These are phyloP conservation scores for Breviolum minutum DNA, from an alignment of 73 alveolate species.

Conservation along the genomic window DNA sequence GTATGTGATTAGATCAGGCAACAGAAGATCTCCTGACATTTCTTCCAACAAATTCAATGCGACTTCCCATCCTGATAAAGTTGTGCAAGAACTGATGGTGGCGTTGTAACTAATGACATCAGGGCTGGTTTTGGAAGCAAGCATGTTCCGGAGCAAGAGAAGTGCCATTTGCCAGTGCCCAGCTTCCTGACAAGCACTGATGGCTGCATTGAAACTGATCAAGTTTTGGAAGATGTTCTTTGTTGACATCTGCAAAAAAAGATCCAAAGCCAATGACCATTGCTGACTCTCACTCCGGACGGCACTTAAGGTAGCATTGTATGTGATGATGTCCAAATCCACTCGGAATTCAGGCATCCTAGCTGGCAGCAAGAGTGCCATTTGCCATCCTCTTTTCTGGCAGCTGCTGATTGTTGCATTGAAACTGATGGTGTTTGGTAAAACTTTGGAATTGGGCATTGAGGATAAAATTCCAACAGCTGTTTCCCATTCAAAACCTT, in stretches of 20 bases:
- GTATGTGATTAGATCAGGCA: conserved; percentile 28
- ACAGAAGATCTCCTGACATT: not conserved
- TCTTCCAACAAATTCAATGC: not conserved
- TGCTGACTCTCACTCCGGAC: not conserved
- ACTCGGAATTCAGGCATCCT: not conserved
- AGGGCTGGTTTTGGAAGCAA: not conserved
- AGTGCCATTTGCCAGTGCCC: conserved; percentile 8
- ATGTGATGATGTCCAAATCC: not conserved
- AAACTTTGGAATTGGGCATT: not conserved
- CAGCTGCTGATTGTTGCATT: conserved; percentile 40
- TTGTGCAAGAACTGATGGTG: conserved; percentile 37
- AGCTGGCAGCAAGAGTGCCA: not conserved
- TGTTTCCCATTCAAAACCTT: not conserved
- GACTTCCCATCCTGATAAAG: conserved; percentile 6
- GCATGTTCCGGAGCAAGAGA: not conserved
- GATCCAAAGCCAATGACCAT: conserved; percentile 15
- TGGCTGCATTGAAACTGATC: conserved; percentile 37
- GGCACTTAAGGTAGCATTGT: conserved; percentile 21
- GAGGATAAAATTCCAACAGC: not conserved
- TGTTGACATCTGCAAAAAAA: not conserved
- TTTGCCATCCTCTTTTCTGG: conserved; percentile 9
- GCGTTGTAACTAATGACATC: conserved; percentile 24
- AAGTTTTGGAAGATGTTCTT: not conserved
- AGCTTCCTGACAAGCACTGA: not conserved
- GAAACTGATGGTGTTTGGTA: conserved; percentile 50